Evolutionary conservation across 1,139 yeast species (phyloP), one percentile per base, ranked within the genome.

Genomic region (Yarrowia galli): DNA sequence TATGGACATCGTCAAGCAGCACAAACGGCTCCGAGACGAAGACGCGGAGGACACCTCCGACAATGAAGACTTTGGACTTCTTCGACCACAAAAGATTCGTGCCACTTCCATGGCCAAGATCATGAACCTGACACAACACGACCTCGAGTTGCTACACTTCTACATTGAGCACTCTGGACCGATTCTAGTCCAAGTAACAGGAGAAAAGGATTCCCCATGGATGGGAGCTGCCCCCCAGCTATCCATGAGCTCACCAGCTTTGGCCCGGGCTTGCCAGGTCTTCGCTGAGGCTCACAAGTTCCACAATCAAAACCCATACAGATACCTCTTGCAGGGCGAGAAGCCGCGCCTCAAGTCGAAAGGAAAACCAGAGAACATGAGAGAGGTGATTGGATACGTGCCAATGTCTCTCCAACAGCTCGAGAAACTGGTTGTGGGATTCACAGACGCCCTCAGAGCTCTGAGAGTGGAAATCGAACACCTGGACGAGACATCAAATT

Each of bases 41-140:
- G 58, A 51, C 32, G 18, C 20, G 1, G 58, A 35, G 0, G 58
- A 51, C 3, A 22, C 12, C 2, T 35, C 25, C 42, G 58, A 51
- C 43, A 10, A 7, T 13, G 56, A 51, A 8, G 42, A 35, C 2
- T 28, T 9, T n/a, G 38, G 28, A 10, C 22, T 9, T 9, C 23
- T 10, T 3, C 20, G 42, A 16, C 58, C 42, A 1, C 20, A 15
- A 13, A 51, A 51, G 20, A 35, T 51, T 15, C 13, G 58, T 6
- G 28, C 58, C 28, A 51, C 58, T 13, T 51, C 58, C 28, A 51
- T 51, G 58, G 58, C 58, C 28, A 35, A 36, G 20, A 15, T 51
- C 42, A 51, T 51, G 58, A 22, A 22, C 28, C 18, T 51, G 15
- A 18, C 58, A 0, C 42, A 15, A 8, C 16, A 35, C 43, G 28